Evolutionary conservation across 2,329 filamentous ascomycete genomes (phyloP).

Genomic region (Neofusicoccum ribis): DNA sequence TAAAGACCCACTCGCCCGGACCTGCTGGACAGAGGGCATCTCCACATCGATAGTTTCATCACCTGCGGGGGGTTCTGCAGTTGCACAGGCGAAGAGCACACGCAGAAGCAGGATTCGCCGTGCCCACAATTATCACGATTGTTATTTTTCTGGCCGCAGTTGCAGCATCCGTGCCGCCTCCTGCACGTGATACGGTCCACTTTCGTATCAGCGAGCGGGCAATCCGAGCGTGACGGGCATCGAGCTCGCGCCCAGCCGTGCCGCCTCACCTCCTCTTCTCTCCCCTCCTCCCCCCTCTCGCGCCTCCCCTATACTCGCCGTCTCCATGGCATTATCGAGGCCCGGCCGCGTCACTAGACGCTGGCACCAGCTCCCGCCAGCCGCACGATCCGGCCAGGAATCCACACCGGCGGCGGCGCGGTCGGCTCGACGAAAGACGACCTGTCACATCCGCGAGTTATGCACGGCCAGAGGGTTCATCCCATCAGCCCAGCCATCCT

Average conservation of each 20-base stretch:
- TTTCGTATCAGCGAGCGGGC: neutral
- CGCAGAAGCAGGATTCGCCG: neutral
- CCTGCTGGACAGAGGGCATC: no score
- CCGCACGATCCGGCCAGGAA: neutral
- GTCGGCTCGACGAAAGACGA: neutral
- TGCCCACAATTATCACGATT: neutral
- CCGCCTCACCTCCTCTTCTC: neutral
- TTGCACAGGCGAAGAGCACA: neutral
- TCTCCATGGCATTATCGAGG: neutral
- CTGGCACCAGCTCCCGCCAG: neutral
- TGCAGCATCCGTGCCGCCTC: neutral
- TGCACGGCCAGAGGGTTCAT: conserved; percentile 1
- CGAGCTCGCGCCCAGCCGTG: neutral
- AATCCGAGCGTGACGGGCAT: neutral
- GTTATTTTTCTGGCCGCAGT: neutral
- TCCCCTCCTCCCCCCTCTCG: neutral
- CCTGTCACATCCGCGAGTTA: conserved; percentile 1
- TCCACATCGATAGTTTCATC: neutral
- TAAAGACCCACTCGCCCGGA: neutral
- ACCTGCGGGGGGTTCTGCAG: neutral
- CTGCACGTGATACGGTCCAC: conserved; percentile 13
- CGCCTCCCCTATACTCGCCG: neutral
- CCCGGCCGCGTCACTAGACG: conserved; percentile 1
- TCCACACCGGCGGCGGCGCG: conserved; percentile 5
- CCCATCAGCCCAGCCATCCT: neutral